Evolutionary conservation across 495 filamentous ascomycete genomes (phyloP).

Genomic region (Neurospora sp.): DNA sequence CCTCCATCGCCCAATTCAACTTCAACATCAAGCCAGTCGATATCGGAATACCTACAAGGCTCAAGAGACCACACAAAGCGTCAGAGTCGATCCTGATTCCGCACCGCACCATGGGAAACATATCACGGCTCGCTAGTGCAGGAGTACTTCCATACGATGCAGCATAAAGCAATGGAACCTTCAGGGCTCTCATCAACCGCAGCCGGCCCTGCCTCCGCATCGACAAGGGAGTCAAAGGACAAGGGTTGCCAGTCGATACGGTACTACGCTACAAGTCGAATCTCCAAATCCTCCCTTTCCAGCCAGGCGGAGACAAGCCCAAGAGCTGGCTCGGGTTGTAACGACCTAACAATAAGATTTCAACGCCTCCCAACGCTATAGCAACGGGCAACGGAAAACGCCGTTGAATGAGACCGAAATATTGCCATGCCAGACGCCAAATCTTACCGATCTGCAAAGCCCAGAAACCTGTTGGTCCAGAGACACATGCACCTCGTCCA

Average conservation of each 20-base stretch:
- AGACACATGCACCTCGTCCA: conserved; percentile 1
- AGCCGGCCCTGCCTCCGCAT: conserved; percentile 10
- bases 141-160: neutral
- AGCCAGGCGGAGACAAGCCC: neutral
- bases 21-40: neutral
- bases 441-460: conserved; percentile 13
- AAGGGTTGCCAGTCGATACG: neutral
- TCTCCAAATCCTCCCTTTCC: neutral
- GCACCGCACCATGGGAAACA: neutral
- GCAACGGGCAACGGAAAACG: conserved; percentile 3
- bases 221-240: conserved; percentile 12
- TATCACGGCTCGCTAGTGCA: neutral
- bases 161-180: neutral
- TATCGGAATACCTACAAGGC: neutral
- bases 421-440: conserved; percentile 10
- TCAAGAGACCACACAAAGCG: neutral
- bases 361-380: neutral
- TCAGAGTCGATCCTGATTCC: neutral
- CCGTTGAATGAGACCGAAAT: conserved; percentile 6
- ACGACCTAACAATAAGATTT: neutral
- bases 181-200: neutral
- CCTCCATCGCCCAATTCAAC: neutral
- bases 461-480: conserved; percentile 11
- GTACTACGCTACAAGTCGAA: neutral
- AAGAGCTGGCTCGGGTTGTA: neutral